Evolutionary conservation across 108 stramenopile species (phyloP), one percentile per base, ranked within the genome.

Genomic region (Schizochytrium sp.): DNA sequence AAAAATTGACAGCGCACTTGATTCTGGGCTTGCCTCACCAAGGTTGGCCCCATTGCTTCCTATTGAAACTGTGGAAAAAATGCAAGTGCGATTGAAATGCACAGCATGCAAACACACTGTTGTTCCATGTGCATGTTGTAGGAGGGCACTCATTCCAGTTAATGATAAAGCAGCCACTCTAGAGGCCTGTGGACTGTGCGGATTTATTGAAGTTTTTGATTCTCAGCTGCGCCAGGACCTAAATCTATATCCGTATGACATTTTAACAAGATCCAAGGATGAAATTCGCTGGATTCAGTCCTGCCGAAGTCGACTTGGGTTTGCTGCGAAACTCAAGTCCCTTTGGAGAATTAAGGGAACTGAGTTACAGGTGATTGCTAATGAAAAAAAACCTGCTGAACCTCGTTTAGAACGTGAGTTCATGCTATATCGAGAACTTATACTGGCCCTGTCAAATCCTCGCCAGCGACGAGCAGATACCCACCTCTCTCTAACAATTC

Each of bases 271-370:
- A 44, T 44, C 64, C 12, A 44, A 69, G 8, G 15, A 69, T 44
- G 64, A 69, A 44, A 44, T 69, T 7, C 64, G 64, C 19, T 69
- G 64, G 64, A 38, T 69, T 38, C 64, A 69, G 64, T 69, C 64
- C 12, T 69, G 64, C 28, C 64, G 64, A 12, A 69, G 44, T 38
- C 40, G 40, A 0, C 12, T 44, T 7, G 5, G 8, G 12, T 69
- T 69, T 38, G 7, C 64, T 8, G 64, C 1, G 28, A 44, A 12
- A 7, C 28, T 69, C 12, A 8, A 38, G 12, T 5, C 2, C 64
- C 42, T 44, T 8, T 69, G 64, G 64, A 38, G 8, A 8, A 0
- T 8, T 28, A 13, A 13, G 1, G 64, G 64, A 7, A 7, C 8
- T 5, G 64, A 69, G 3, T 15, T 69, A 44, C 64, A 69, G 64